A percentile compares a stretch with the other conserved stretches of the same genome.
These are phyloP conservation scores for Candida glucosophila DNA, from an alignment of 1,139 yeast species.

Conservation along the genomic window DNA sequence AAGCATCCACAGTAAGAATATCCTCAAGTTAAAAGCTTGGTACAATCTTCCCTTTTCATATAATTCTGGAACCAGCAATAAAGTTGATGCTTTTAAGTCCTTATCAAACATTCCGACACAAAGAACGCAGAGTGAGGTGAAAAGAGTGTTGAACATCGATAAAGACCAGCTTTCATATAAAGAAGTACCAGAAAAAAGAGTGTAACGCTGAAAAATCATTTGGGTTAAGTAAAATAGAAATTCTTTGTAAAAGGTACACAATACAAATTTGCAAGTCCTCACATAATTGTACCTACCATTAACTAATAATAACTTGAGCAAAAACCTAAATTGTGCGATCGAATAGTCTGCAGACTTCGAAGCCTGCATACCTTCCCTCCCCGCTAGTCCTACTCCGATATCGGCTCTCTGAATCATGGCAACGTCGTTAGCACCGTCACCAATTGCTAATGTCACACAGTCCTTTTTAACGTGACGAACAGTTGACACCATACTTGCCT, in stretches of 20 bases:
- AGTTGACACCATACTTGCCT: conserved; percentile 77
- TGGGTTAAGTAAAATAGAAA: conserved; percentile 83
- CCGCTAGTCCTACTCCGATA: conserved; percentile 95
- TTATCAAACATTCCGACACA: conserved; percentile 94
- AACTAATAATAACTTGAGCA: conserved; percentile 74
- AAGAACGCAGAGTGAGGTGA: conserved; percentile 85
- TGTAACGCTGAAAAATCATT: conserved; percentile 75
- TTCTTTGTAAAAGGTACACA: conserved; percentile 94
- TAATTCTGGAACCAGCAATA: conserved; percentile 86
- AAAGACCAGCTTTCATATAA: conserved; percentile 93
- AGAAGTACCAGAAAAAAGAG: conserved; percentile 89
- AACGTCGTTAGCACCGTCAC: conserved; percentile 99
- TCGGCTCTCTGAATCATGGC: conserved; percentile 99
- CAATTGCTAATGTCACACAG: conserved; percentile 87
- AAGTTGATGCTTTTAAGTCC: conserved; percentile 80
- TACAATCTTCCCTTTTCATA: conserved; percentile 72
- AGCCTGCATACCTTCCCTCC: conserved; percentile 94
- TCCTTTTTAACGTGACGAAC: conserved; percentile 58
- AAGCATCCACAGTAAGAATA: conserved; percentile 73
- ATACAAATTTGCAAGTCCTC: conserved; percentile 82
- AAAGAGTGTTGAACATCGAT: conserved; percentile 92
- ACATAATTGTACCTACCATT: conserved; percentile 95
- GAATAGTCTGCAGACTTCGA: conserved; percentile 94
- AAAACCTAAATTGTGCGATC: conserved; percentile 84
- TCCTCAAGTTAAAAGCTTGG: conserved; percentile 60